Base-by-base conservation (phyloP, 2,329 filamentous ascomycete species). In the Trichothecium sympodiale region DNA sequence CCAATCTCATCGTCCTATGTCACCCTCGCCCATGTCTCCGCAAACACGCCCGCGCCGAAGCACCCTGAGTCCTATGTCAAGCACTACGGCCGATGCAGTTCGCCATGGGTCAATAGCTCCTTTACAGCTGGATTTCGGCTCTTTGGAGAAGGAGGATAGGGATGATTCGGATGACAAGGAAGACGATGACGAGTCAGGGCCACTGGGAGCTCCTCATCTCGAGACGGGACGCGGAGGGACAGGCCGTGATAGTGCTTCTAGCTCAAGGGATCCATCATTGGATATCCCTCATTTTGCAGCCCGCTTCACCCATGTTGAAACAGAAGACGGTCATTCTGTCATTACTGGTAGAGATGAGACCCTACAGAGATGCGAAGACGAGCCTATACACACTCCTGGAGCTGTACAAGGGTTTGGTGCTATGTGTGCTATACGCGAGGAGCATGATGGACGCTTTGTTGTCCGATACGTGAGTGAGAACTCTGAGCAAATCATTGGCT, bases 301-400 rank as follows among this genome's bases (percentile, higher is more conserved):
- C 17, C 78, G 86, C 3, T 94, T 93, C 58, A 82, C 79, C 45
- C 84, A 94, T 50, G 65, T 83, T 4, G 62, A 80, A 17, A 87
- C 83, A 0, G 76, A 83, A 3, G 81, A 77, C 13, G 86, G 86
- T 0, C 85, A 94, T 58, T 77, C 81, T 17, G 73, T 94, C 20
- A 83, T 94, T 36, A 91, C 84, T 1, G 86, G 86, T 5, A 71
- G 81, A 37, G 77, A 85, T 36, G 80, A 77, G 2, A 74, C 69
- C 1, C 60, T 91, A 31, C 83, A 93, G 51, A 72, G 77, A 35
- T 94, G 87, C 50, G 87, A 94, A 55, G 87, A 94, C 49, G 87
- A 94, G 49, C 86, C 87, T 0, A 94, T 94, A 17, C 85, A 89
- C 44, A 80, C 86, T 1, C 87, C 87, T 1, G 86, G 86, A 25